These are phyloP conservation scores for sunflower (Helianthus annuus) DNA, from an alignment of 129 eudicot genomes.

Conservation along the genomic window HanXRQr2.0-SUNRISE NC_035446.2:163002827-163003326, in stretches of 20 bases:
- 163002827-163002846: constrained; percentile 25
- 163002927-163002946: background rate
- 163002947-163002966: background rate
- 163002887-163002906: constrained; percentile 44
- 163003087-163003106: constrained; percentile 99
- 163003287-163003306: constrained; percentile 2
- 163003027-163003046: constrained; percentile 58
- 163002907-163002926: constrained; percentile 36
- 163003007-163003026: constrained; percentile 33
- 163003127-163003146: constrained; percentile 30
- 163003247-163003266: background rate
- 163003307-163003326: background rate
- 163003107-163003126: constrained; percentile 34
- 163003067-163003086: constrained; percentile 43
- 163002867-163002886: constrained; percentile 43
- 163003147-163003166: constrained; percentile 6
- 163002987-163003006: constrained; percentile 36
- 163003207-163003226: constrained; percentile 1
- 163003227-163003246: background rate
- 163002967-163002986: constrained; percentile 42
- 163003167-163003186: background rate
- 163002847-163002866: constrained; percentile 33
- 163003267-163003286: background rate
- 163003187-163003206: background rate
- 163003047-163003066: constrained; percentile 38